Percentiles rank a stretch among this genome's conserved stretches.
phyloP scores from a whole-genome alignment of 2,329 filamentous ascomycete genomes.

The Diaporthe sp. region DNA sequence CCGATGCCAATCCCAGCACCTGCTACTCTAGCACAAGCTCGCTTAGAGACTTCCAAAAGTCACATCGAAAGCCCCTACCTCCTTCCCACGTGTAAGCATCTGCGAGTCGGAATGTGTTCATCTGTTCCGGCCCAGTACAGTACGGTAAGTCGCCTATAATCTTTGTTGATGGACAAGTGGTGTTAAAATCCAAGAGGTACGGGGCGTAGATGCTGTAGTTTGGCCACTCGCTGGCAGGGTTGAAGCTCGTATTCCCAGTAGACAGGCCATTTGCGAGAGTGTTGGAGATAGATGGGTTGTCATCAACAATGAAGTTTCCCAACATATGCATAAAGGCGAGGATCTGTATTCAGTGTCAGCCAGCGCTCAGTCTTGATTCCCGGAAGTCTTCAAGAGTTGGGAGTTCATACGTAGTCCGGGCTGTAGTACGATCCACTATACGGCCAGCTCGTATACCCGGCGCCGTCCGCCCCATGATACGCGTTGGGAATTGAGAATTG shows the following conservation, averaged over 20 bases:
- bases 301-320: constrained; percentile 13
- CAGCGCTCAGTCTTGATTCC: background rate
- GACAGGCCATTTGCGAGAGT: constrained; percentile 12
- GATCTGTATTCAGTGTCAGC: background rate
- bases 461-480: constrained; percentile 12
- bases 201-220: constrained; percentile 12
- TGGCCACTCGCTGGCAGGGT: constrained; percentile 19
- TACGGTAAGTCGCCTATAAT: background rate
- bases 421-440: background rate
- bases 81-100: constrained; percentile 23
- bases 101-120: constrained; percentile 3
- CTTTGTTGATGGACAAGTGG: constrained; percentile 11
- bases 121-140: constrained; percentile 7
- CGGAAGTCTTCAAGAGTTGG: background rate
- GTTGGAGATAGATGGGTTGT: background rate
- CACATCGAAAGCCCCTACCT: constrained; percentile 3
- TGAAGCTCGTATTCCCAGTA: background rate
- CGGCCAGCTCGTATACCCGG: background rate
- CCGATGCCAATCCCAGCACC: too few species aligned
- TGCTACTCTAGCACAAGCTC: constrained; percentile 16
- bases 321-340: constrained; percentile 21
- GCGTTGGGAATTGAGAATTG: constrained; percentile 22
- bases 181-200: constrained; percentile 7
- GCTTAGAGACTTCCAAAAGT: constrained; percentile 16
- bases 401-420: background rate